Conservation (phyloP, 108 stramenopile species). For the Cyclotella distinguenda region DNA sequence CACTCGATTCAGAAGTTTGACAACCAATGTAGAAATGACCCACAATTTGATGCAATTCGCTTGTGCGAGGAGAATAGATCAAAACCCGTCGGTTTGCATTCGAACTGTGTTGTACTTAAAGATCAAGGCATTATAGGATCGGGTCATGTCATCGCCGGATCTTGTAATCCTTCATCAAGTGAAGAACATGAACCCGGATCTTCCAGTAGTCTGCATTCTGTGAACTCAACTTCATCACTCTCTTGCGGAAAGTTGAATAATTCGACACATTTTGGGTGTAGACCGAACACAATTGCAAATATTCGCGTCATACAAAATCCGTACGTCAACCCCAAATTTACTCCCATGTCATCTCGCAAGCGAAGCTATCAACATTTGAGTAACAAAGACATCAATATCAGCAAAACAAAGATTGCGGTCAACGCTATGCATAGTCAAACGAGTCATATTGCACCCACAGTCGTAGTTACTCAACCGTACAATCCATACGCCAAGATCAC, state of each 20-base stretch:
- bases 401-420: neutral
- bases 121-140: too few relatives aligned
- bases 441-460: neutral
- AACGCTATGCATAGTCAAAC: too few relatives aligned
- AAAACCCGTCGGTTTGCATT: neutral
- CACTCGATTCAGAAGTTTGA: neutral
- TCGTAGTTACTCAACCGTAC: constrained; percentile 13
- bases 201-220: too few relatives aligned
- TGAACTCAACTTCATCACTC: too few relatives aligned
- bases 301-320: constrained; percentile 9
- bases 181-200: too few relatives aligned
- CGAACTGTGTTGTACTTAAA: too few relatives aligned
- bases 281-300: too few relatives aligned
- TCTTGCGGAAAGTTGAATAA: too few relatives aligned
- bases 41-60: neutral
- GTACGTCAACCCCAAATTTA: neutral
- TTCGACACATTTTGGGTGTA: too few relatives aligned
- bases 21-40: neutral
- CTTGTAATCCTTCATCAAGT: too few relatives aligned
- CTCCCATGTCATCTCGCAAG: neutral
- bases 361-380: neutral
- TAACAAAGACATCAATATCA: neutral
- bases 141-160: too few relatives aligned
- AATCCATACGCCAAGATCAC: constrained; percentile 41
- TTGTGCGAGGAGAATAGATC: neutral